Evolutionary conservation across 1,284 basidiomycete species (phyloP), one percentile per base, ranked within the genome.

Genomic region (Polyporus tsugae): DNA sequence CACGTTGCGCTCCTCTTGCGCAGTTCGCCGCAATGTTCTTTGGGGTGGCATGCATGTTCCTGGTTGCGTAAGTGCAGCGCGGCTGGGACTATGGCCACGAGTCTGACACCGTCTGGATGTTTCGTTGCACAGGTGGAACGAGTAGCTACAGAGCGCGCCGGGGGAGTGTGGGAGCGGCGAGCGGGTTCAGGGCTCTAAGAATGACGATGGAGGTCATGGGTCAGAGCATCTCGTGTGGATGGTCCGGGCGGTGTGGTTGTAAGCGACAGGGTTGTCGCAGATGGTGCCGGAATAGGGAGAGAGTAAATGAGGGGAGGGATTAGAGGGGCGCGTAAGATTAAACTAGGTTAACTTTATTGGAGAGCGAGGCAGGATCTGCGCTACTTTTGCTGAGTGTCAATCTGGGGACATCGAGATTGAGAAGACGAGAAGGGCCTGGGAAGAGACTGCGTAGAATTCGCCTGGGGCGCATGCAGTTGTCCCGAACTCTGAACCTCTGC

Each of bases 11-110:
- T 52, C 46, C 22, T 49, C 68, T 72, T 60, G 11, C 11, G 9
- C 77, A 95, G 94, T 96, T 96, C 80, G 89, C 85, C 65, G 95
- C 94, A 62, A 96, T 96, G 95, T 89, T 88, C 57, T 88, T 96
- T 79, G 95, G 95, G 35, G 94, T 96, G 72, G 79, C 87, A 75
- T 95, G 94, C 84, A 95, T 96, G 95, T 91, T 94, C 78, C 78
- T 92, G 75, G 92, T 94, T 77, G 92, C 92, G 92, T 94, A 85
- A 88, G 94, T 90, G 72, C 66, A 19, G 36, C 4, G 58, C 6
- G 39, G 22, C 38, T 38, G n/a, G 36, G 10, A 60, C n/a, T 39
- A 25, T 22, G 13, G 39, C n/a, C 35, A 22, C 57, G 4, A 41
- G 25, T 38, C 58, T 60, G 36, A 60, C 36, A 7, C 17, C 46